Conservation (phyloP, 129 eudicot genomes). For the Apium graveolens region DNA sequence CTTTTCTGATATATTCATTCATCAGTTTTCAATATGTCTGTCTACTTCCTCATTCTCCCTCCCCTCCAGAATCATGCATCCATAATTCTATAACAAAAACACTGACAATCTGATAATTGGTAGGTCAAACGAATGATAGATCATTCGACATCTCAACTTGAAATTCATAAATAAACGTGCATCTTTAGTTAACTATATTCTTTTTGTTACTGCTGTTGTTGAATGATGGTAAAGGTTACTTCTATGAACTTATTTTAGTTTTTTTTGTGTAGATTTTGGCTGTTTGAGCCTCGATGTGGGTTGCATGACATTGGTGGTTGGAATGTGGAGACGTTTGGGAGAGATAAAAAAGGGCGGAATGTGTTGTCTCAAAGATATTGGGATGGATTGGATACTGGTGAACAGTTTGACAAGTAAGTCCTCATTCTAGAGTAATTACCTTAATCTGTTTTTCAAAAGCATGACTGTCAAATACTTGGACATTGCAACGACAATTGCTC, state of each 20-base stretch:
- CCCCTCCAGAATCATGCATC: background rate
- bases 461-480: background rate
- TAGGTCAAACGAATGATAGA: background rate
- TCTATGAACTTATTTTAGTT: background rate
- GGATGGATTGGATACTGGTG: constrained; percentile 63
- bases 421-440: background rate
- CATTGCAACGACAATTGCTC: background rate
- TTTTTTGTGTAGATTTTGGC: constrained; percentile 58
- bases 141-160: background rate
- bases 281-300: constrained; percentile 93
- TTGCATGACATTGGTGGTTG: constrained; percentile 96
- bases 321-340: constrained; percentile 93
- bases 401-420: constrained; percentile 61
- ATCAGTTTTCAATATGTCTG: background rate
- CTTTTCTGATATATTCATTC: background rate
- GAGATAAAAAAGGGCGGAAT: constrained; percentile 56
- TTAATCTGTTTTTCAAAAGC: background rate
- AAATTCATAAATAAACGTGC: background rate
- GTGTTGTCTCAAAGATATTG: constrained; percentile 66
- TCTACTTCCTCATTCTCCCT: background rate
- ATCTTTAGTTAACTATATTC: background rate
- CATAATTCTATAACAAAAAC: background rate
- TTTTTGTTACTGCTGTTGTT: background rate
- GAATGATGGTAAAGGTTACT: background rate
- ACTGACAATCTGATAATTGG: background rate